Evolutionary conservation across 108 stramenopile species (phyloP).

Genomic region (Chaetoceros tenuissimus): DNA sequence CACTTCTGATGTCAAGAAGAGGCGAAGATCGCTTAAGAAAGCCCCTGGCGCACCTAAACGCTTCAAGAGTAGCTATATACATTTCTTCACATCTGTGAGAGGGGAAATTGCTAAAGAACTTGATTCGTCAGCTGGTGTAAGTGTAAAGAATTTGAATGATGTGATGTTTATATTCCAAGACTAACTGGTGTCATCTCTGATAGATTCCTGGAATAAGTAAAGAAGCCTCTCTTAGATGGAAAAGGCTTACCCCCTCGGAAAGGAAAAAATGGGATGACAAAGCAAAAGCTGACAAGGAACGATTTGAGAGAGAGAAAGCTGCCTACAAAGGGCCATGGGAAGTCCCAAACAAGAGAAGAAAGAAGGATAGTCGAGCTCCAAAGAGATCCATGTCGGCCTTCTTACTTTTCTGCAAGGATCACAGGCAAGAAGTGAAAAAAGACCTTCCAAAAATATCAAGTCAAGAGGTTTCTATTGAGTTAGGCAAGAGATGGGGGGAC

Average conservation of each 20-base stretch:
- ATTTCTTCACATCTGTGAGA: conserved; percentile 46
- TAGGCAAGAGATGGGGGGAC: conserved; percentile 37
- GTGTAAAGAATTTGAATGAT: background rate
- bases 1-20: too few relatives aligned
- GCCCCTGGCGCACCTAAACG: conserved; percentile 32
- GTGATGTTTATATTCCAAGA: background rate
- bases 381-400: conserved; percentile 50
- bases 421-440: conserved; percentile 22
- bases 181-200: background rate
- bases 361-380: conserved; percentile 45
- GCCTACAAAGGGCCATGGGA: conserved; percentile 25
- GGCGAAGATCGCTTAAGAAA: background rate
- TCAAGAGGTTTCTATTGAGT: conserved; percentile 35
- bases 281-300: conserved; percentile 27
- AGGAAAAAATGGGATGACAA: conserved; percentile 30
- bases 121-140: conserved; percentile 6
- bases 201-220: too few relatives aligned
- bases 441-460: conserved; percentile 32
- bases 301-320: conserved; percentile 30
- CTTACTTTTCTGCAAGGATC: conserved; percentile 30
- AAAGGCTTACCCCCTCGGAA: conserved; percentile 16
- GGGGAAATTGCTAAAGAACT: conserved; percentile 42
- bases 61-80: conserved; percentile 56
- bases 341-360: conserved; percentile 24
- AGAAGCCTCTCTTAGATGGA: conserved; percentile 12